These are phyloP conservation scores for Apiospora sp. DNA, from an alignment of 2,329 filamentous ascomycete species.

Conservation along the genomic window DNA sequence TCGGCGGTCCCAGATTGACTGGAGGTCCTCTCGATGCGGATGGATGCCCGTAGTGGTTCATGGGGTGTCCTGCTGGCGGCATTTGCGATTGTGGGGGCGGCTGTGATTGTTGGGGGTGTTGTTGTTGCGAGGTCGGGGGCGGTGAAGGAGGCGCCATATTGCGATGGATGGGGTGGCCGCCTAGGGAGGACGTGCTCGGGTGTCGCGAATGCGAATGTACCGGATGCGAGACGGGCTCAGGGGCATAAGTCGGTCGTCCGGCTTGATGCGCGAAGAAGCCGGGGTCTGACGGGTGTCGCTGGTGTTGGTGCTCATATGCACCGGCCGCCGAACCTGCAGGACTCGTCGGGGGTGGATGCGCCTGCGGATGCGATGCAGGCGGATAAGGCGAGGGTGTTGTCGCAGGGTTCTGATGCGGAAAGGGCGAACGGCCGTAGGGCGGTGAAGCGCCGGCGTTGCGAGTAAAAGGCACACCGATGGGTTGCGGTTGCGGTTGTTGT, in stretches of 20 bases:
- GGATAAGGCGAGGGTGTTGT: slow-evolving; percentile 27
- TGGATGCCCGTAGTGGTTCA: slow-evolving; percentile 40
- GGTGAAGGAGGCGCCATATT: slow-evolving; percentile 42
- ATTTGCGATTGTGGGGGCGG: slow-evolving; percentile 29
- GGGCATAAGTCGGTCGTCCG: slow-evolving; percentile 37
- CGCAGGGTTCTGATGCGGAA: slow-evolving; percentile 27
- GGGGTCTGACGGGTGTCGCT: slow-evolving; percentile 42
- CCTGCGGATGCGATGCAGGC: slow-evolving; percentile 36
- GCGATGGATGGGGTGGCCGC: slow-evolving; percentile 35
- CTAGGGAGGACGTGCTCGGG: slow-evolving; percentile 43
- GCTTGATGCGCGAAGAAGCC: slow-evolving; percentile 41
- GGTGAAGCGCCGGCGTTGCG: slow-evolving; percentile 28
- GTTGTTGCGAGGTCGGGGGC: slow-evolving; percentile 29
- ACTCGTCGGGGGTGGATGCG: slow-evolving; percentile 40
- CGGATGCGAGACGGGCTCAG: slow-evolving; percentile 41
- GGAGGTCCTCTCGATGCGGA: slow-evolving; percentile 40
- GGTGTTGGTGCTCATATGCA: slow-evolving; percentile 33
- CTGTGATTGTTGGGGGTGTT: slow-evolving; percentile 13
- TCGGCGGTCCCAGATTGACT: slow-evolving; percentile 40
- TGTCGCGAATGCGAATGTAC: slow-evolving; percentile 41
- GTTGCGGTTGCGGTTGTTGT: slow-evolving; percentile 13
- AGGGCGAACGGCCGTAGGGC: slow-evolving; percentile 31
- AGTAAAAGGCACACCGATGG: slow-evolving; percentile 27
- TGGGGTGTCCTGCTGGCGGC: slow-evolving; percentile 39
- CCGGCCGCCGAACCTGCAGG: slow-evolving; percentile 31